A percentile compares a stretch with the other conserved stretches of the same genome.
phyloP scores from a whole-genome alignment of 768 basidiomycete genomes.

The Tricholoma matsutake region DNA sequence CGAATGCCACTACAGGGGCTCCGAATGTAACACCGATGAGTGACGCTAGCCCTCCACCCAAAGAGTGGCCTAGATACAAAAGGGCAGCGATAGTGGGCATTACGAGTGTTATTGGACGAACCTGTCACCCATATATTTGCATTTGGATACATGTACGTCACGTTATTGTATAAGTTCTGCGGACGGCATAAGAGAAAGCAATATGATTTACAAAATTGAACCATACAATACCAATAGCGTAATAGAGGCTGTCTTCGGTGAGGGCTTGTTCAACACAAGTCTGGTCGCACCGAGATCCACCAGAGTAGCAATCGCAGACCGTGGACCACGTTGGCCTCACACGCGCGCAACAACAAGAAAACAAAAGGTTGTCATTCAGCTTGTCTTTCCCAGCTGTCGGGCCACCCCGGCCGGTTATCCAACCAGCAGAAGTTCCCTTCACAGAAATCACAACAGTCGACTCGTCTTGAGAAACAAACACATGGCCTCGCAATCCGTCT shows the following conservation, averaged over 20 bases:
- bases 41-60: constrained; percentile 84
- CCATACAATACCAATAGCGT: constrained; percentile 79
- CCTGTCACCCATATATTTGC: constrained; percentile 88
- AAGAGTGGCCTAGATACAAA: constrained; percentile 50
- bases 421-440: constrained; percentile 89
- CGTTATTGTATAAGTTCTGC: constrained; percentile 90
- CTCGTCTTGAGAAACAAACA: constrained; percentile 84
- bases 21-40: constrained; percentile 90
- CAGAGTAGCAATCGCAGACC: constrained; percentile 84
- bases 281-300: constrained; percentile 73
- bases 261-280: constrained; percentile 78
- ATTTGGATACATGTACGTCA: constrained; percentile 86
- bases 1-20: constrained; percentile 87
- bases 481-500: constrained; percentile 90
- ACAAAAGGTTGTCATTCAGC: constrained; percentile 91
- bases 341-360: constrained; percentile 93
- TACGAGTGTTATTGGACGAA: constrained; percentile 12
- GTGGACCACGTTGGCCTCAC: constrained; percentile 94
- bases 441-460: constrained; percentile 83
- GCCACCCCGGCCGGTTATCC: constrained; percentile 67
- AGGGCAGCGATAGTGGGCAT: not conserved
- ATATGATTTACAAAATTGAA: not conserved
- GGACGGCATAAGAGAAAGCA: not conserved
- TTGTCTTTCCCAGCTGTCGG: constrained; percentile 89
- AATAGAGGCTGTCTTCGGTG: constrained; percentile 82